Conservation (phyloP, 2,329 filamentous ascomycete species). For the Penicillium sp. region DNA sequence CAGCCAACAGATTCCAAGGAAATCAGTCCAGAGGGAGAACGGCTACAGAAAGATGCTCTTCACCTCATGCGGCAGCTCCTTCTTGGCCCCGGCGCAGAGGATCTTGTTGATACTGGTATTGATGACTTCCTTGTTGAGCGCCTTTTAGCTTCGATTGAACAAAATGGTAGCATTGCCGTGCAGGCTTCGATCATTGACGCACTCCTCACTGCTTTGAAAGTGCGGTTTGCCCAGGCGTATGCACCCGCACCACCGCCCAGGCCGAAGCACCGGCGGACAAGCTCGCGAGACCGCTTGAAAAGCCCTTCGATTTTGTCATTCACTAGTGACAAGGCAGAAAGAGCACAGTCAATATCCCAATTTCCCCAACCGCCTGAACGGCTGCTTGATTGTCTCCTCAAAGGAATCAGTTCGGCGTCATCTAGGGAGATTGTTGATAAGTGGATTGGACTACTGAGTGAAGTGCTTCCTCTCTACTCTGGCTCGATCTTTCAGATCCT, state of each 20-base stretch:
- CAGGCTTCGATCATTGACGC: constrained; percentile 74
- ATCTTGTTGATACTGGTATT: constrained; percentile 48
- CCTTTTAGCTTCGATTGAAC: constrained; percentile 56
- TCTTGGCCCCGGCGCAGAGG: constrained; percentile 36
- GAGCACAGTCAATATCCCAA: constrained; percentile 26
- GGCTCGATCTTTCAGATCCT: constrained; percentile 83
- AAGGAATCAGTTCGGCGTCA: constrained; percentile 67
- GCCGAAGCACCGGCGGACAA: constrained; percentile 34
- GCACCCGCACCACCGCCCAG: constrained; percentile 27
- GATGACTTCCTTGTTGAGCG: constrained; percentile 66
- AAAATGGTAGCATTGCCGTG: constrained; percentile 58
- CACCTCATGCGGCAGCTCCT: constrained; percentile 53
- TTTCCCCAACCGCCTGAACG: constrained; percentile 54
- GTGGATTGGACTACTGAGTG: constrained; percentile 80
- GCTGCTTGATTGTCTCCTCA: constrained; percentile 70
- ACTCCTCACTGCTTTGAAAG: constrained; percentile 66
- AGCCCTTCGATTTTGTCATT: constrained; percentile 44
- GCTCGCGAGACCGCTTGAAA: constrained; percentile 38
- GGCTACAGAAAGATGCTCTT: constrained; percentile 65
- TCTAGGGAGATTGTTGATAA: constrained; percentile 78
- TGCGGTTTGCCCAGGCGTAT: constrained; percentile 44
- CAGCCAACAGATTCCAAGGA: constrained; percentile 20
- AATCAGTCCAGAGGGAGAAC: constrained; percentile 51
- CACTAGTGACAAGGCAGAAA: constrained; percentile 42
- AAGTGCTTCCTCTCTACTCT: constrained; percentile 77